Conservation (phyloP, 768 basidiomycete species). For the Panus rudis region DNA sequence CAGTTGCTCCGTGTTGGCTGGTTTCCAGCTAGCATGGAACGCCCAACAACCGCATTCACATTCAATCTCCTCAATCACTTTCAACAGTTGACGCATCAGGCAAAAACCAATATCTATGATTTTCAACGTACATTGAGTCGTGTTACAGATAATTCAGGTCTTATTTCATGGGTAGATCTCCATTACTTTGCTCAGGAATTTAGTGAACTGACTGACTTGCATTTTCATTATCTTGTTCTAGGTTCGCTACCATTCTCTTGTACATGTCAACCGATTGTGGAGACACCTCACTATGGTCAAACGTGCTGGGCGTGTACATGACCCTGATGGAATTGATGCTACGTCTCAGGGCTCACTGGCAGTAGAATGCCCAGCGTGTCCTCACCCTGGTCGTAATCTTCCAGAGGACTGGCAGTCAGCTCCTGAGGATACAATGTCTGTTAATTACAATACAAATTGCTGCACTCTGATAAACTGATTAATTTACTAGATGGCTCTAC, state of each 20-base stretch:
- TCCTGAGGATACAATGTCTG: conserved; percentile 11
- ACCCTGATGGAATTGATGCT: conserved; percentile 9
- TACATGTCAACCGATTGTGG: conserved; percentile 12
- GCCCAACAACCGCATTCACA: conserved; percentile 5
- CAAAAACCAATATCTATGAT: conserved; percentile 3
- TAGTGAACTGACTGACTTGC: conserved; percentile 20
- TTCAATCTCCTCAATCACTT: conserved; percentile 1
- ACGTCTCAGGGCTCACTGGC: conserved; percentile 11
- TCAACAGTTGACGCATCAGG: background rate
- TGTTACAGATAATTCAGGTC: background rate
- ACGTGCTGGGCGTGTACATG: conserved; percentile 16
- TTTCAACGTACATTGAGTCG: background rate
- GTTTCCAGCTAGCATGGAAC: conserved; percentile 1
- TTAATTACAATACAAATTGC: background rate
- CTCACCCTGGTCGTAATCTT: conserved; percentile 15
- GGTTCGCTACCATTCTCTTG: no score
- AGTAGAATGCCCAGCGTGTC: conserved; percentile 20
- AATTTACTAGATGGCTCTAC: conserved; percentile 22
- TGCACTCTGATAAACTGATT: background rate
- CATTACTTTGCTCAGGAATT: no score
- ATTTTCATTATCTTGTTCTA: no score
- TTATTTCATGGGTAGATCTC: background rate
- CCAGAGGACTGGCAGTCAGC: conserved; percentile 13
- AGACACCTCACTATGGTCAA: conserved; percentile 15
- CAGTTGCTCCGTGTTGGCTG: background rate